Conservation (phyloP, 371 early-diverging fungal genomes). For the Cladochytrium tenue region DNA sequence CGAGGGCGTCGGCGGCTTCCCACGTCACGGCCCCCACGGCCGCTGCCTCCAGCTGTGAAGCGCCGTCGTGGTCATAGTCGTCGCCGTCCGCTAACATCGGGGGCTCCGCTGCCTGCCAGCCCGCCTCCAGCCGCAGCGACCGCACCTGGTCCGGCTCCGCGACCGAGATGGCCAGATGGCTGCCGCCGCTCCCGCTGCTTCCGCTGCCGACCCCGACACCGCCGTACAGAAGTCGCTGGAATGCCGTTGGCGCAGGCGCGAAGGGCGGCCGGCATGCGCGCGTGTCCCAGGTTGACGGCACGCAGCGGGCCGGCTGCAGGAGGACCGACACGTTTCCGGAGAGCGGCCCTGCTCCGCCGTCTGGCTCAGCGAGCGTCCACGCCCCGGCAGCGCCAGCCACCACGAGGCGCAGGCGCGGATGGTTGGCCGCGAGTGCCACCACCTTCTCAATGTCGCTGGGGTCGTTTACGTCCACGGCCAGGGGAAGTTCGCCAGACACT, state of each 20-base stretch:
- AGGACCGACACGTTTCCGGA: slow-evolving; percentile 57
- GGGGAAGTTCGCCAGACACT: slow-evolving; percentile 65
- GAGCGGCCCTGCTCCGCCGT: slow-evolving; percentile 34
- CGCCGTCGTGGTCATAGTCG: slow-evolving; percentile 1
- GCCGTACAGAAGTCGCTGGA: slow-evolving; percentile 59
- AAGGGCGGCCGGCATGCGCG: slow-evolving; percentile 64
- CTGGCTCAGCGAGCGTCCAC: slow-evolving; percentile 62
- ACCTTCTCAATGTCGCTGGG: slow-evolving; percentile 74
- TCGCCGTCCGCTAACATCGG: background rate
- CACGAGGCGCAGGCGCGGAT: slow-evolving; percentile 19
- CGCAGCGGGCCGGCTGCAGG: slow-evolving; percentile 66
- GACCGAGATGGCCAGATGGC: slow-evolving; percentile 5
- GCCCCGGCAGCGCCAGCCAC: slow-evolving; percentile 73
- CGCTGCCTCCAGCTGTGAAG: slow-evolving; percentile 25
- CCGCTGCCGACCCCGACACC: slow-evolving; percentile 71
- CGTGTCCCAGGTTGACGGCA: slow-evolving; percentile 67
- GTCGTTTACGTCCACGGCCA: slow-evolving; percentile 53
- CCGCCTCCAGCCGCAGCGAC: slow-evolving; percentile 76
- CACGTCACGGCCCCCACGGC: slow-evolving; percentile 74
- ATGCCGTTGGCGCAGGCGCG: slow-evolving; percentile 59
- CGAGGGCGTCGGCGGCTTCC: slow-evolving; percentile 64
- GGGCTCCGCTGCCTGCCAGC: slow-evolving; percentile 56
- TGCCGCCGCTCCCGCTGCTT: too few relatives aligned
- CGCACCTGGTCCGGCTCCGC: slow-evolving; percentile 51
- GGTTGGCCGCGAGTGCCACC: slow-evolving; percentile 39